These are phyloP conservation scores for Sanguinoderma infundibulare DNA, from an alignment of 1,284 basidiomycete species.

Conservation along the genomic window DNA sequence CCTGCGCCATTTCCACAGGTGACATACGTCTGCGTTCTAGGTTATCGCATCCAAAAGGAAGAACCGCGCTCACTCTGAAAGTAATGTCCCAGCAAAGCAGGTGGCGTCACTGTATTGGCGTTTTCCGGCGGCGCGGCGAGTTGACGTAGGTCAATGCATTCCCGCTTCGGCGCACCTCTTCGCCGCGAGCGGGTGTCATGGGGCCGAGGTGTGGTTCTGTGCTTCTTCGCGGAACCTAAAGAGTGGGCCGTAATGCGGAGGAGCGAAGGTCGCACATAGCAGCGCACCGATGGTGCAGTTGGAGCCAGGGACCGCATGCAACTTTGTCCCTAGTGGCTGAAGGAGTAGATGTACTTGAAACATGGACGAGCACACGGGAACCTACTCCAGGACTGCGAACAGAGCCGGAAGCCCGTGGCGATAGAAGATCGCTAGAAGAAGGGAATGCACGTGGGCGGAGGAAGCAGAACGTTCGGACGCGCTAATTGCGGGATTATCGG, in stretches of 20 bases:
- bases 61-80: neutral
- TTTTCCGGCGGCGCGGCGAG: neutral
- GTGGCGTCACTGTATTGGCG: neutral
- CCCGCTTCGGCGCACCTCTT: constrained; percentile 12
- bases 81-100: neutral
- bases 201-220: constrained; percentile 13
- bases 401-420: constrained; percentile 6
- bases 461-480: neutral
- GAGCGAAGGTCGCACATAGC: neutral
- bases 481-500: constrained; percentile 1
- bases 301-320: neutral
- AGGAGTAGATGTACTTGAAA: neutral
- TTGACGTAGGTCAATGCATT: constrained; percentile 2
- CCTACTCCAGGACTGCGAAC: neutral
- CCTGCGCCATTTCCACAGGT: neutral
- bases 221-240: constrained; percentile 18
- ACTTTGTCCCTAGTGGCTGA: neutral
- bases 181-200: constrained; percentile 19
- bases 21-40: neutral
- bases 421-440: constrained; percentile 1
- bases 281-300: neutral
- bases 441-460: constrained; percentile 1
- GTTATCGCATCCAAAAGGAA: neutral
- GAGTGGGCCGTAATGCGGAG: constrained; percentile 15
- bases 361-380: neutral